Evolutionary conservation across 2,329 filamentous ascomycete genomes (phyloP).

Genomic region (Fusarium circinatum): DNA sequence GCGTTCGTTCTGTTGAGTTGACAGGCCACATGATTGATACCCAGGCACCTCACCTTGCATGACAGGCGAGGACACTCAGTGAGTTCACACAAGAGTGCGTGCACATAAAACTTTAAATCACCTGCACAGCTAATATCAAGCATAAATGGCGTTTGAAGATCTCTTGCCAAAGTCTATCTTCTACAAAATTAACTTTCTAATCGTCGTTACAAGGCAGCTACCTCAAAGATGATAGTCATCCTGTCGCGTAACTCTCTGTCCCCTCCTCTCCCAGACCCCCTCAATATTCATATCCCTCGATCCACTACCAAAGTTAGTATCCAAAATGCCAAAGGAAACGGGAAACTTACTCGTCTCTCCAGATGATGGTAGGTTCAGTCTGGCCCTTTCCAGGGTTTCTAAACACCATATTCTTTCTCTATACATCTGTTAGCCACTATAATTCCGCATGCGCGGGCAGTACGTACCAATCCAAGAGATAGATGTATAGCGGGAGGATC

Average conservation of each 20-base stretch:
- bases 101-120: accelerated
- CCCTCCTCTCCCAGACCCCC: slow-evolving; percentile 39
- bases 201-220: no score
- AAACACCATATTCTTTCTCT: slow-evolving; percentile 44
- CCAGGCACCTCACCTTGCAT: neutral
- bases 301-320: slow-evolving; percentile 10
- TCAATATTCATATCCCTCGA: slow-evolving; percentile 37
- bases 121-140: neutral
- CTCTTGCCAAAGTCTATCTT: neutral
- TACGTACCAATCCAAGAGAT: slow-evolving; percentile 33
- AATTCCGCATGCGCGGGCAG: accelerated
- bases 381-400: slow-evolving; percentile 35
- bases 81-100: neutral
- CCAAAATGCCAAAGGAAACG: accelerated
- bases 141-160: accelerated
- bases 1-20: neutral
- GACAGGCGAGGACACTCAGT: accelerated
- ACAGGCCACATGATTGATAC: accelerated
- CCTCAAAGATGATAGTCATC: slow-evolving; percentile 38
- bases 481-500: slow-evolving; percentile 40
- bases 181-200: no score
- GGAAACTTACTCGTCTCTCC: slow-evolving; percentile 38
- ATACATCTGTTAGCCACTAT: accelerated
- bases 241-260: slow-evolving; percentile 25
- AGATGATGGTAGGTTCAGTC: slow-evolving; percentile 32